Evolutionary conservation across 2,329 filamentous ascomycete genomes (phyloP), one percentile per base, ranked within the genome.

Genomic region (Fusarium multiceps): DNA sequence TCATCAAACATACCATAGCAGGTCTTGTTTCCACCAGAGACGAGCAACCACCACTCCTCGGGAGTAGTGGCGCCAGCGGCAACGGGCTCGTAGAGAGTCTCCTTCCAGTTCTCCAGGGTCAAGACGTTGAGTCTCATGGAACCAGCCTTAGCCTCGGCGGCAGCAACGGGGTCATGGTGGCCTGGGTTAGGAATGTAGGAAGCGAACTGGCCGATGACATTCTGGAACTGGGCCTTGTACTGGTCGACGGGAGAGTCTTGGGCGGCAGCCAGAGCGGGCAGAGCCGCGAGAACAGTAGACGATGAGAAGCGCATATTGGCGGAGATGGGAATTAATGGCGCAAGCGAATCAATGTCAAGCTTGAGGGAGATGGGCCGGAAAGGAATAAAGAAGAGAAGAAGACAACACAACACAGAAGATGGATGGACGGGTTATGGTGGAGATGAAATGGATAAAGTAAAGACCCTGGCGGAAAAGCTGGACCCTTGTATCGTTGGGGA

Each of bases 1-100:
- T 45, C 32, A 50, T 37, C 41, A 55, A 48, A 58, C 84, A 61
- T 82, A 89, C 87, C 86, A 77, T 86, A 90, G 82, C 92, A 95
- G 32, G 92, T 93, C 82, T 89, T 91, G 84, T 94, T 94, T 72
- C 91, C 85, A 59, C 92, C 92, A 12, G 89, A 92, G 72, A 93
- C 82, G 72, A 92, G 85, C 66, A 95, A 83, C 84, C 92, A 90
- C 91, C 91, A 94, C 80, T 93, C 90, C 80, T 91, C 90, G 7
- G 92, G 90, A 66, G 84, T 85, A 13, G 87, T 86, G 67, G 87
- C 85, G 28, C 80, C 87, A 11, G 87, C 80, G 65, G 88, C 83
- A 61, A 91, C 88, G 30, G 88, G 87, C 53, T 83, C 82, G 76
- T 88, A 89, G 64, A 95, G 83, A 4, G 89, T 88, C 27, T 90